Percentiles rank a stretch among this genome's conserved stretches.
Conservation (phyloP, 2,329 filamentous ascomycete genomes). For the Paracoccidioides brasiliensis region DNA sequence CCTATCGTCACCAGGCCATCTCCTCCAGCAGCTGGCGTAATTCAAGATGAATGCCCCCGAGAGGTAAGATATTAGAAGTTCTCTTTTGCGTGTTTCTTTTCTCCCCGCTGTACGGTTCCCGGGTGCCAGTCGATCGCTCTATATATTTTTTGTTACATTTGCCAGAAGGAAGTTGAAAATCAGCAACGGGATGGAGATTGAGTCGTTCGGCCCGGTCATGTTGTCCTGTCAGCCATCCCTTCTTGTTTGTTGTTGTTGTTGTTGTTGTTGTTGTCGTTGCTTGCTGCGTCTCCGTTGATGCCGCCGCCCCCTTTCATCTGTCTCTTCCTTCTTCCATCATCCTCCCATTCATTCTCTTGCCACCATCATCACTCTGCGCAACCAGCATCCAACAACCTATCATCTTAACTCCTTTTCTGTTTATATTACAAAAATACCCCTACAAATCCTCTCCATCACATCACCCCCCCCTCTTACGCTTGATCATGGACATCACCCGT, state of each 20-base stretch:
- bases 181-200: too few species aligned
- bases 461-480: neutral
- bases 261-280: too few species aligned
- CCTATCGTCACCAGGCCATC: neutral
- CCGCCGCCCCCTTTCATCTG: too few species aligned
- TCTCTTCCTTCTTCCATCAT: slow-evolving; percentile 2
- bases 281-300: too few species aligned
- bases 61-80: slow-evolving; percentile 29
- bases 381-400: neutral
- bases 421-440: too few species aligned
- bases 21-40: neutral
- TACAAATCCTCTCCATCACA: neutral
- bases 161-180: too few species aligned
- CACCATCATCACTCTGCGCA: neutral
- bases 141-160: neutral
- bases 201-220: too few species aligned
- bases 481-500: neutral
- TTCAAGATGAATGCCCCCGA: slow-evolving; percentile 42
- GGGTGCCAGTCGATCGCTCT: neutral
- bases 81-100: neutral
- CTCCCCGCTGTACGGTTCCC: neutral
- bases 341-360: neutral
- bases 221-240: too few species aligned
- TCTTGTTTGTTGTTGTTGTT: too few species aligned
- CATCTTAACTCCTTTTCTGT: neutral